Evolutionary conservation across 257 asterid species (phyloP).

Genomic region (Agastache rugosa): DNA sequence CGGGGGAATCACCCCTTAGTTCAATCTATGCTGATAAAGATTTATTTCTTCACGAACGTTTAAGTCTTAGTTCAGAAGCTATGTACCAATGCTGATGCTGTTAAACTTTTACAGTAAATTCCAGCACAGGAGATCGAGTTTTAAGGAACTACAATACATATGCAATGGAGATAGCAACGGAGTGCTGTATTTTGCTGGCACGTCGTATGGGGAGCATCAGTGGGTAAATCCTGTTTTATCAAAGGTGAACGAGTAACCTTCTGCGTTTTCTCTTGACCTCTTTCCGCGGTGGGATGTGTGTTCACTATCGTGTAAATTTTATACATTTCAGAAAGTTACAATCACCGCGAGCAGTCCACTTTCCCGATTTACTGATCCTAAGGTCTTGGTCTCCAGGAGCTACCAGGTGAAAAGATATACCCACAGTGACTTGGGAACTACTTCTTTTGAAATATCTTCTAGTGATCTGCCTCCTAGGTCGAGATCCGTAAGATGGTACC

Average conservation of each 20-base stretch:
- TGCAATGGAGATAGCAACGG: constrained; percentile 97
- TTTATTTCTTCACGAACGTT: neutral
- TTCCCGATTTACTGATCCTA: constrained; percentile 94
- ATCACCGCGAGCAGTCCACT: constrained; percentile 87
- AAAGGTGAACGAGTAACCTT: constrained; percentile 55
- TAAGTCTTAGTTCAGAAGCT: neutral
- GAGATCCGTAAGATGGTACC: neutral
- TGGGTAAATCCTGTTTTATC: constrained; percentile 95
- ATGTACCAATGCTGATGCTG: constrained; percentile 23
- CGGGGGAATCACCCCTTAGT: no score
- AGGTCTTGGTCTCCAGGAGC: constrained; percentile 90
- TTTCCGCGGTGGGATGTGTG: neutral
- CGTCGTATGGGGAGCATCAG: constrained; percentile 91
- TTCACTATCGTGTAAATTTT: neutral
- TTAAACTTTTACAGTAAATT: constrained; percentile 52
- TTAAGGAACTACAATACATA: constrained; percentile 89
- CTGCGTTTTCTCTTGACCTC: constrained; percentile 7
- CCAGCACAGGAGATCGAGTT: constrained; percentile 88
- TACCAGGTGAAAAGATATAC: constrained; percentile 62
- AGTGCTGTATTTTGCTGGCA: constrained; percentile 88
- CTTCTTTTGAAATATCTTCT: constrained; percentile 16
- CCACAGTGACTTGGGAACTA: neutral
- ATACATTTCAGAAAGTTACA: constrained; percentile 64
- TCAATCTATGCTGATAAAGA: no score
- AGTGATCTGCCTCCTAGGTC: neutral